These are phyloP conservation scores for Rosa hybrid DNA, from an alignment of 331 rosid genomes.

Conservation along the genomic window DNA sequence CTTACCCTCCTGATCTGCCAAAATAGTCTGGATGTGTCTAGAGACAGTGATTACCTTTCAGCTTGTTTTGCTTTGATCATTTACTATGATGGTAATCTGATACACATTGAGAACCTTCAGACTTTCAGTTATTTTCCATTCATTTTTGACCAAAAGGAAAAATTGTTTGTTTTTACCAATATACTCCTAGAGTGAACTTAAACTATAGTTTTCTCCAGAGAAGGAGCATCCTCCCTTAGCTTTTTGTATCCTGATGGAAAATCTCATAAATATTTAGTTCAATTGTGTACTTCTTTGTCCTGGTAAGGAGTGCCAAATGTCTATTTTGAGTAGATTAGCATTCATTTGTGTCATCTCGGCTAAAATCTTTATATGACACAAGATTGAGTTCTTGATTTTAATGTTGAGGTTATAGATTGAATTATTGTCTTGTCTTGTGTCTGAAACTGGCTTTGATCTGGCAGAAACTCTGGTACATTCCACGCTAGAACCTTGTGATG, in stretches of 20 bases:
- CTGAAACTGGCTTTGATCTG: slow-evolving; percentile 31
- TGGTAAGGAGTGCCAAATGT: neutral
- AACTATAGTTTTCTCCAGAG: neutral
- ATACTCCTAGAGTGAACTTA: neutral
- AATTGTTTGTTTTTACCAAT: neutral
- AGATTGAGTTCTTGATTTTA: neutral
- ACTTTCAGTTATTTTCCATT: neutral
- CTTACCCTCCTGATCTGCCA: neutral
- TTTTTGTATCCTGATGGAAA: neutral
- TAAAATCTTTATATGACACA: neutral
- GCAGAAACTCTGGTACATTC: slow-evolving; percentile 99
- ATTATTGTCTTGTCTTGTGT: slow-evolving; percentile 5
- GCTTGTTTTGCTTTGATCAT: slow-evolving; percentile 5
- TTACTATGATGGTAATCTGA: neutral
- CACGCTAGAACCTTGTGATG: slow-evolving; percentile 87
- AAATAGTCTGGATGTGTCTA: slow-evolving; percentile 5
- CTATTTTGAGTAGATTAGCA: neutral
- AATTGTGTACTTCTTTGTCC: neutral
- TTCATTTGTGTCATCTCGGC: slow-evolving; percentile 1
- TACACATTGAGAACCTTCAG: neutral
- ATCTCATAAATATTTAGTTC: neutral
- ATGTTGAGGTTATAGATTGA: neutral
- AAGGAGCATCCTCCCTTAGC: neutral
- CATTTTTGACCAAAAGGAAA: neutral
- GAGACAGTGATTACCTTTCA: neutral